These are phyloP conservation scores for Euphorbia corollata DNA, from an alignment of 441 rosid species.

Conservation along the genomic window DNA sequence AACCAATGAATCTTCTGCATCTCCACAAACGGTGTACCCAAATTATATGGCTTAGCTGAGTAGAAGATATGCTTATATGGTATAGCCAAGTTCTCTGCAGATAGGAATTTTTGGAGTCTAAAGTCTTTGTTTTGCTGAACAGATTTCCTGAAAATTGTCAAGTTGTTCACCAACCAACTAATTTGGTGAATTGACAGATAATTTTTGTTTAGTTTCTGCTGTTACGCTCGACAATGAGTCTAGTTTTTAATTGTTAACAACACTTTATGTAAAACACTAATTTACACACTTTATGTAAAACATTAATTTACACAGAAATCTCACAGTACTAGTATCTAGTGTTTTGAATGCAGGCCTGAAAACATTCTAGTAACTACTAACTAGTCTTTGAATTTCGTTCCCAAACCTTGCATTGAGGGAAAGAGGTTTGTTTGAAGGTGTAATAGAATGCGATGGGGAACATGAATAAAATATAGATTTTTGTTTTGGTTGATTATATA, in stretches of 20 bases:
- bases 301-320: no score
- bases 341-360: no score
- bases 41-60: background rate
- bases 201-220: background rate
- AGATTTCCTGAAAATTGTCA: background rate
- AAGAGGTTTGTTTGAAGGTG: no score
- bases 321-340: no score
- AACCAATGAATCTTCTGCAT: conserved; percentile 3
- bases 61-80: background rate
- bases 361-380: no score
- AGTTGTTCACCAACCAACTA: background rate
- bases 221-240: background rate
- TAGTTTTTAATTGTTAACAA: background rate
- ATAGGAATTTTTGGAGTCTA: background rate
- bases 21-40: background rate
- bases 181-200: background rate
- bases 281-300: background rate
- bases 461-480: no score
- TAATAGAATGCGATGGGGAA: no score
- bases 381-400: no score
- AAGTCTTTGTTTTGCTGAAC: background rate
- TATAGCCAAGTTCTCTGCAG: background rate
- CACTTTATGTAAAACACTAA: background rate
- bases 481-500: no score
- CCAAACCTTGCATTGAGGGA: no score